These are phyloP conservation scores for Phylloporus sp. DNA, from an alignment of 768 basidiomycete species.

Conservation along the genomic window DNA sequence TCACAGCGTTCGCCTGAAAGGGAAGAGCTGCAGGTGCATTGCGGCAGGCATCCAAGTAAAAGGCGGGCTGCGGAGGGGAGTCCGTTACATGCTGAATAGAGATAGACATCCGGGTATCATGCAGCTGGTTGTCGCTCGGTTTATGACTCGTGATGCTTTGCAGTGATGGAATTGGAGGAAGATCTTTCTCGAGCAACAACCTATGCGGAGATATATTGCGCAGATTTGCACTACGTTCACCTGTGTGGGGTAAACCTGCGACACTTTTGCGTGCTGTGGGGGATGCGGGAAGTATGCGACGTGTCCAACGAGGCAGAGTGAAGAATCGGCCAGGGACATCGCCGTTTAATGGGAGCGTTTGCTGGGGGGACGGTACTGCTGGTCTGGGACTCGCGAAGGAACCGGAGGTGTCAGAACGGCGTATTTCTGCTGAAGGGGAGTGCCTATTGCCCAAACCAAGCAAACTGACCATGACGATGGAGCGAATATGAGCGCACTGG, in stretches of 20 bases:
- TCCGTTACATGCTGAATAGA: constrained; percentile 16
- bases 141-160: background rate
- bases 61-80: constrained; percentile 48
- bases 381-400: constrained; percentile 28
- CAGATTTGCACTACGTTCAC: constrained; percentile 24
- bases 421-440: constrained; percentile 27
- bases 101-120: constrained; percentile 13
- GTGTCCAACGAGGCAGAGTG: constrained; percentile 63
- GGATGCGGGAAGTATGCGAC: constrained; percentile 39
- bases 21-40: constrained; percentile 43
- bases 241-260: constrained; percentile 17
- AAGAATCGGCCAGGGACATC: constrained; percentile 51
- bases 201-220: constrained; percentile 11
- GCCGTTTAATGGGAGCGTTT: constrained; percentile 34
- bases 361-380: constrained; percentile 44
- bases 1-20: constrained; percentile 46
- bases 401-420: constrained; percentile 22
- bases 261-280: constrained; percentile 29
- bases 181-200: constrained; percentile 39
- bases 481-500: background rate
- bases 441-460: constrained; percentile 35
- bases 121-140: background rate
- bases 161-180: constrained; percentile 43
- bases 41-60: constrained; percentile 58
- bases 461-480: constrained; percentile 35